A percentile compares a stretch with the other conserved stretches of the same genome.
These are phyloP conservation scores for Cryptosporidium sp. DNA, from an alignment of 169 alveolate species.

Conservation along the genomic window DNA sequence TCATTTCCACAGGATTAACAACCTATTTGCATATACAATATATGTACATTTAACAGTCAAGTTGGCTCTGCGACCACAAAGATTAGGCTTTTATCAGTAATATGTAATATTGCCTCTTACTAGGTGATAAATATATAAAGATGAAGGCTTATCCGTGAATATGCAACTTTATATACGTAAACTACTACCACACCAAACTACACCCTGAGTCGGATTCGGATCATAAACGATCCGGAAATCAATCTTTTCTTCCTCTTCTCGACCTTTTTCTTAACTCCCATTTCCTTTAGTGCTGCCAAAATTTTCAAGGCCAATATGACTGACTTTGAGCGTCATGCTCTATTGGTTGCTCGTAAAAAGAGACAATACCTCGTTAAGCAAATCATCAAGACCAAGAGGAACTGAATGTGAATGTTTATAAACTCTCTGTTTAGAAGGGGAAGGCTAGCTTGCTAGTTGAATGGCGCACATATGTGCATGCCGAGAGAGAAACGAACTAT, in stretches of 20 bases:
- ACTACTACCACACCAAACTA: background rate
- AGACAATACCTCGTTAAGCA: conserved; percentile 63
- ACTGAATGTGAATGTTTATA: conserved; percentile 8
- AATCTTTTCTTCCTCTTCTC: too few species aligned
- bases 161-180: background rate
- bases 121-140: background rate
- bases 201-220: background rate
- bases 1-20: background rate
- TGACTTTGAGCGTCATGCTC: conserved; percentile 90
- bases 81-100: background rate
- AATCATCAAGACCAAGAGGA: conserved; percentile 34
- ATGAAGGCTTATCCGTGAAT: background rate
- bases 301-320: conserved; percentile 81
- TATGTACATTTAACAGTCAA: background rate
- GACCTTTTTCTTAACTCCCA: background rate
- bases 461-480: background rate
- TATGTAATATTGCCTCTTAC: background rate
- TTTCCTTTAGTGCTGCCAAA: conserved; percentile 57
- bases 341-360: conserved; percentile 81
- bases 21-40: background rate
- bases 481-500: background rate
- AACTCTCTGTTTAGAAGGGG: background rate
- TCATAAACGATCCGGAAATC: background rate
- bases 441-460: background rate
- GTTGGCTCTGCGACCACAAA: background rate